Evolutionary conservation across 768 basidiomycete species (phyloP).

Genomic region (Phylloporus arenicola): DNA sequence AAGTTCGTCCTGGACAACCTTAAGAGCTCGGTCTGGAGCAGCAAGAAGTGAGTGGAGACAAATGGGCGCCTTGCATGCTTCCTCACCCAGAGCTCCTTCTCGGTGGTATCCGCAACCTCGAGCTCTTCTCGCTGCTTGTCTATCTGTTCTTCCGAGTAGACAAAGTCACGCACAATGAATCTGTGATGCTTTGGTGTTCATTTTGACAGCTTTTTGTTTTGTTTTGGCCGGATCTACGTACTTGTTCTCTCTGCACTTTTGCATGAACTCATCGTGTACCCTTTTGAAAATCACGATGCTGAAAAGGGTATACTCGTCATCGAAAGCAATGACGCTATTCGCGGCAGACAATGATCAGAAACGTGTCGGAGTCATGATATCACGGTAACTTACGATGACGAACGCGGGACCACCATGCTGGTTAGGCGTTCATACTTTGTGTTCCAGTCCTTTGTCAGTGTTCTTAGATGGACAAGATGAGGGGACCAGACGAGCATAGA

Average conservation of each 20-base stretch:
- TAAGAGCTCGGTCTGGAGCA: slow-evolving; percentile 77
- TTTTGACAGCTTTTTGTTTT: not conserved
- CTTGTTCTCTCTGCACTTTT: slow-evolving; percentile 96
- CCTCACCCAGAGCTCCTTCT: slow-evolving; percentile 96
- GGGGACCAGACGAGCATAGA: slow-evolving; percentile 2
- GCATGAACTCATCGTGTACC: slow-evolving; percentile 86
- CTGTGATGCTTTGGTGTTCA: slow-evolving; percentile 36
- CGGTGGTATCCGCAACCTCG: slow-evolving; percentile 71
- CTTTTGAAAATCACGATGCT: slow-evolving; percentile 85
- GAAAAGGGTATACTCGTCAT: slow-evolving; percentile 86
- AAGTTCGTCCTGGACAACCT: slow-evolving; percentile 91
- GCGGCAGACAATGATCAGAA: slow-evolving; percentile 15
- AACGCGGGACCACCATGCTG: slow-evolving; percentile 89
- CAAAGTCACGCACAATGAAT: slow-evolving; percentile 93
- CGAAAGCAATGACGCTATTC: slow-evolving; percentile 65
- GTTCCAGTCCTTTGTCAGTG: slow-evolving; percentile 82
- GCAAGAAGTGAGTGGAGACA: not conserved
- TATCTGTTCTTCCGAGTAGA: slow-evolving; percentile 77
- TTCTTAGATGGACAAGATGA: slow-evolving; percentile 40
- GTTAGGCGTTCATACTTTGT: slow-evolving; percentile 82
- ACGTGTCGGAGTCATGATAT: slow-evolving; percentile 11
- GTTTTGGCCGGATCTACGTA: slow-evolving; percentile 32
- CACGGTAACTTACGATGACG: slow-evolving; percentile 59
- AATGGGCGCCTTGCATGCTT: not conserved
- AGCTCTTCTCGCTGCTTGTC: slow-evolving; percentile 79